Base-by-base conservation (phyloP, 495 filamentous ascomycete genomes). In the Poronia punctata region DNA sequence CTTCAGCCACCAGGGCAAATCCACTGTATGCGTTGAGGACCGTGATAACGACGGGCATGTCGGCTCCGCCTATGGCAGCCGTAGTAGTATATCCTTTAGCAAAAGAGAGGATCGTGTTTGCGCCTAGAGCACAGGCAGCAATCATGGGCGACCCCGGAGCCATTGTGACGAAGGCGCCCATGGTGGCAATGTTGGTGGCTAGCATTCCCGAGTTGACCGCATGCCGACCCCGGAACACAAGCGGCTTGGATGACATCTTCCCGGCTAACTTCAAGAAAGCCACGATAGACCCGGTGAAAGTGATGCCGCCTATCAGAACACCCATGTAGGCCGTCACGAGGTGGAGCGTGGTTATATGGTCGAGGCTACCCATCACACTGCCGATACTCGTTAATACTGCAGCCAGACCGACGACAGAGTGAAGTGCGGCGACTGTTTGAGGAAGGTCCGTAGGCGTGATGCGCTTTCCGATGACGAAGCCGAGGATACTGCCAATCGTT, bases 31-130 rank as follows among this genome's bases (percentile, higher is more conserved):
- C 85, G 53, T 90, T 90, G 10, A 90, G 65, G 5, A 88, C 84
- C 0, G 84, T 90, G 44, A 90, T 88, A 14, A 88, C 85, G 12
- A 90, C 85, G 11, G 84, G 83, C 83, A 87, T 87, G 52, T 88
- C 84, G 4, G 84, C 85, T n/a, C 84, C 85, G 8, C 85, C 85
- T 55, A 90, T 88, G 7, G 82, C 83, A 22, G 85, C 68, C 0
- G 85, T 90, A 2, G 85, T 88, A 8, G 85, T 90, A 49, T 73
- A 88, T 3, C 85, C 85, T 53, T 90, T 87, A 41, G 83, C 48
- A 66, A 90, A 90, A 31, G 82, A 85, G 9, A 90, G 72, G 1
- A 73, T 61, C 1, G 84, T 80, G 57, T 82, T 90, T 42, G 80
- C 80, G 38, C 78, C 75, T 1, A 88, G 67, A 31, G 82, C 85